Evolutionary conservation across 2,329 filamentous ascomycete genomes (phyloP), one percentile per base, ranked within the genome.

Genomic region (Ceratocystis papillata): DNA sequence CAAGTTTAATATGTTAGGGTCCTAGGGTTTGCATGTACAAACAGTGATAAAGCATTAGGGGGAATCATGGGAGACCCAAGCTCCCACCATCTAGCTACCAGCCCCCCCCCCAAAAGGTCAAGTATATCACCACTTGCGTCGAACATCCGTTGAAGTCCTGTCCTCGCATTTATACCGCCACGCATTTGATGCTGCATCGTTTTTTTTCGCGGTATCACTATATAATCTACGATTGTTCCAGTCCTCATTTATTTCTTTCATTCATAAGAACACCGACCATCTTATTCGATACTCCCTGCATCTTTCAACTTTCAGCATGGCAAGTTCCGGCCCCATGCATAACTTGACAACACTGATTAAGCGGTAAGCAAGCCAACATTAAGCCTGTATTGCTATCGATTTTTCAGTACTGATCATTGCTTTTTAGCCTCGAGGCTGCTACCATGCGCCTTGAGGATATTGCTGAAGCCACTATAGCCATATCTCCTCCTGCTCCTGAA

Each of bases 331-430:
- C 77, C 89, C 91, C 73, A 96, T 97, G 90, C 87, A 97, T 78
- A 97, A 96, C 75, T 80, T 99, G 69, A 95, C 91, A 45, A 99
- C 94, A 65, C 84, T 99, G 73, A 96, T 99, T 80, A 99, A 99
- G 83, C 86, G 94, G 94, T 97, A 83, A 72, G 84, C 78, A 68
- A 60, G 20, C 25, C 22, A 17, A 8, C 46, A 12, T 10, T 6
- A 22, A 64, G 33, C 64, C 37, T 25, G 6, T 5, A 20, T 7
- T 59, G 20, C 7, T 57, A 30, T 41, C 20, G 15, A 41, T 33
- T 22, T 25, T 15, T n/a, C 7, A 41, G 55, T 61, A 50, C 44
- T 67, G 30, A 62, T 57, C 5, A 7, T 57, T 25, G 1, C 28
- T 41, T 12, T 45, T 7, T 75, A 99, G 94, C 78, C 88, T 99